These are phyloP conservation scores for Magnusiomyces clavatus DNA, from an alignment of 1,139 yeast genomes.

Conservation along the genomic window DNA sequence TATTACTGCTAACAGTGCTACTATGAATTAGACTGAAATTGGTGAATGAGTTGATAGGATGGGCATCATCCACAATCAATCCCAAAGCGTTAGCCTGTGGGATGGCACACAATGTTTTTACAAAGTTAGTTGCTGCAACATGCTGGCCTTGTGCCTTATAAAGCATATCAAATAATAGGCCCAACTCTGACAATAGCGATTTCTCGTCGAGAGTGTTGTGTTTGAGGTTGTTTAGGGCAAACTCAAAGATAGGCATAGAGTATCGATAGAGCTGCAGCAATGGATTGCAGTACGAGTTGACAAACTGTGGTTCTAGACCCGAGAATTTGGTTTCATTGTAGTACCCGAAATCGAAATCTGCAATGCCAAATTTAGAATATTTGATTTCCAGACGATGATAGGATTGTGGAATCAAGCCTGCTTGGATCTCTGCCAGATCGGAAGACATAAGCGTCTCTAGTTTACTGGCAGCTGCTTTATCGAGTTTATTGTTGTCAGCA, in stretches of 20 bases:
- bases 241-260: slow-evolving; percentile 63
- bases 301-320: slow-evolving; percentile 85
- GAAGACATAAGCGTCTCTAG: background rate
- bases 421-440: slow-evolving; percentile 1
- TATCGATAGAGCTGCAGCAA: slow-evolving; percentile 76
- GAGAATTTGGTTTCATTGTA: slow-evolving; percentile 77
- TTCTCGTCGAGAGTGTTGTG: slow-evolving; percentile 34
- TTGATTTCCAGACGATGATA: slow-evolving; percentile 69
- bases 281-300: slow-evolving; percentile 74
- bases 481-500: background rate
- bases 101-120: slow-evolving; percentile 40
- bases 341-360: slow-evolving; percentile 83
- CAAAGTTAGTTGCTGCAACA: slow-evolving; percentile 64
- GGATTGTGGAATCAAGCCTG: slow-evolving; percentile 49
- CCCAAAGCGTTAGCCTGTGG: slow-evolving; percentile 38
- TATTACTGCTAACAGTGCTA: background rate
- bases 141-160: slow-evolving; percentile 68
- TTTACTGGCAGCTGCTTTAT: background rate
- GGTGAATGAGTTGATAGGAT: background rate
- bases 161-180: slow-evolving; percentile 88
- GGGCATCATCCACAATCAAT: slow-evolving; percentile 41
- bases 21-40: background rate
- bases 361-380: slow-evolving; percentile 87
- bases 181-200: slow-evolving; percentile 63
- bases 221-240: slow-evolving; percentile 48